phyloP scores from a whole-genome alignment of 2,329 filamentous ascomycete genomes.

The Ceratocystis albifundus region DNA sequence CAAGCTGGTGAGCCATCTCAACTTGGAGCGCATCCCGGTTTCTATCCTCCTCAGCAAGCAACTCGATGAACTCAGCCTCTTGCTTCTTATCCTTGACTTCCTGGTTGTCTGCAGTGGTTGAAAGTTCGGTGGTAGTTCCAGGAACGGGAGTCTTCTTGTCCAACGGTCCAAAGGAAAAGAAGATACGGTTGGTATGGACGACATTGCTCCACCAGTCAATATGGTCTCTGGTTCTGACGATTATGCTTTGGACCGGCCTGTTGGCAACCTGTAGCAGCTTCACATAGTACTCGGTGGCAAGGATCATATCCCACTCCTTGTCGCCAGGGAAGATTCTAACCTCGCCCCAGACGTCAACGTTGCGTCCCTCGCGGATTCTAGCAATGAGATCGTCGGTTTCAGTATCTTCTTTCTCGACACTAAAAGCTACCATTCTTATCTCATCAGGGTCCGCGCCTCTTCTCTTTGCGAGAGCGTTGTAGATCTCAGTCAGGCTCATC shows the following conservation, averaged over 20 bases:
- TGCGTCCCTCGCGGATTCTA: neutral
- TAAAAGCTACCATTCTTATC: neutral
- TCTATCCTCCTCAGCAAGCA: no score
- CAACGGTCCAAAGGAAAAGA: no score
- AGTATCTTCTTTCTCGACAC: neutral
- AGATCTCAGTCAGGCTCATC: neutral
- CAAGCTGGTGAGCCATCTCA: no score
- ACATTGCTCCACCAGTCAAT: rapidly evolving
- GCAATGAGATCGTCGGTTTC: neutral
- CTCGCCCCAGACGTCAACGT: neutral
- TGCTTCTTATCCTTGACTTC: no score
- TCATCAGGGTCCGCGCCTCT: neutral
- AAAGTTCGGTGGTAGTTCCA: no score
- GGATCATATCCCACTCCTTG: neutral
- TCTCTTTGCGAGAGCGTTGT: neutral
- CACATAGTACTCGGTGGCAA: neutral
- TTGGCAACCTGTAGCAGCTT: neutral
- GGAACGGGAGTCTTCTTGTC: no score
- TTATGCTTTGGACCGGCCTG: neutral
- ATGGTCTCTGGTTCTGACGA: neutral
- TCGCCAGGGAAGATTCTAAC: neutral
- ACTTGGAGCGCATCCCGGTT: no score
- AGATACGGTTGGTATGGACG: no score
- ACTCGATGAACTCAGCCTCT: no score
- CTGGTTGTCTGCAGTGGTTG: no score